Evolutionary conservation across 805 yeast genomes (phyloP).

Genomic region (Diddensiella transvaalensis): DNA sequence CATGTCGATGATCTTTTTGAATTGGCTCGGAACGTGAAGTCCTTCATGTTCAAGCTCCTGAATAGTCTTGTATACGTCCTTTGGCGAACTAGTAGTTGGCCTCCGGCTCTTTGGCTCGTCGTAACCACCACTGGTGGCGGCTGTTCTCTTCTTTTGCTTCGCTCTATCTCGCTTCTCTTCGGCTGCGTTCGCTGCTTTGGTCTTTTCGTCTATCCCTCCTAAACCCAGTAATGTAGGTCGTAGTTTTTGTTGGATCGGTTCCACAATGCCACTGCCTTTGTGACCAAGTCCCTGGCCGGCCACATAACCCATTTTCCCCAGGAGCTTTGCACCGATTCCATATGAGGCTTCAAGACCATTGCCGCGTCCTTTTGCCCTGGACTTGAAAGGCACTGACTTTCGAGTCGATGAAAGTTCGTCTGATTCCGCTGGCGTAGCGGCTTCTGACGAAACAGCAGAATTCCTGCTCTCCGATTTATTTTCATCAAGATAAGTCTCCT

Average conservation of each 20-base stretch:
- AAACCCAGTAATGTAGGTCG: conserved; percentile 71
- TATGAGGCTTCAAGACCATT: conserved; percentile 36
- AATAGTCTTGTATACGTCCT: conserved; percentile 25
- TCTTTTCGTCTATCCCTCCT: conserved; percentile 54
- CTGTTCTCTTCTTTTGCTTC: conserved; percentile 6
- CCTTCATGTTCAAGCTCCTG: conserved; percentile 31
- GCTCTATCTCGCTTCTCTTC: conserved; percentile 17
- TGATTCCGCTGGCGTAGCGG: conserved; percentile 3
- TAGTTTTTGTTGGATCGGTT: conserved; percentile 70
- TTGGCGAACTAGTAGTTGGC: conserved; percentile 13
- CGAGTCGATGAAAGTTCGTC: not conserved
- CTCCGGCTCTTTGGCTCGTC: conserved; percentile 7
- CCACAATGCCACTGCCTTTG: conserved; percentile 64
- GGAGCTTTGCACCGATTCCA: conserved; percentile 80
- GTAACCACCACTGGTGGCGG: conserved; percentile 20
- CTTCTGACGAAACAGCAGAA: not conserved
- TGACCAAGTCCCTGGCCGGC: conserved; percentile 84
- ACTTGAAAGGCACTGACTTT: not conserved
- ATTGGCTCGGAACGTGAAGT: conserved; percentile 27
- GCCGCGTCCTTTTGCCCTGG: not conserved
- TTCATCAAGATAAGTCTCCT: not conserved
- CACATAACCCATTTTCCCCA: conserved; percentile 82
- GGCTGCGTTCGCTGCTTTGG: conserved; percentile 22
- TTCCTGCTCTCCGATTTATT: not conserved
- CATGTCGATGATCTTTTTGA: conserved; percentile 28